These are phyloP conservation scores for Macrocybe gigantea DNA, from an alignment of 768 basidiomycete genomes.

Conservation along the genomic window DNA sequence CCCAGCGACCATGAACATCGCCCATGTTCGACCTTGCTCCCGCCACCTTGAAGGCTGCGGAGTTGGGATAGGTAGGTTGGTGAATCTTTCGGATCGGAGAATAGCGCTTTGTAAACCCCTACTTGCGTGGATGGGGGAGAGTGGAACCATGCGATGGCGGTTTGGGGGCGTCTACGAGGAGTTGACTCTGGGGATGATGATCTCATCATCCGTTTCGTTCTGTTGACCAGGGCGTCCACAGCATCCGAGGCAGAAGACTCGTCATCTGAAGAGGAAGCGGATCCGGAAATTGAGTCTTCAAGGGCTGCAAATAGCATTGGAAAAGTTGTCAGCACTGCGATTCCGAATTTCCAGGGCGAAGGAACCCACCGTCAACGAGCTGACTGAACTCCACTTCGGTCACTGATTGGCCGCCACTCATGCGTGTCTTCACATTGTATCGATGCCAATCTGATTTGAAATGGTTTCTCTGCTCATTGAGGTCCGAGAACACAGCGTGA, in stretches of 20 bases:
- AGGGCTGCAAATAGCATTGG: constrained; percentile 39
- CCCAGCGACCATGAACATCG: constrained; percentile 94
- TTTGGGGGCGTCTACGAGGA: constrained; percentile 33
- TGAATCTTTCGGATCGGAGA: constrained; percentile 44
- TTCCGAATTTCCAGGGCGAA: background rate
- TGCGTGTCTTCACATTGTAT: constrained; percentile 86
- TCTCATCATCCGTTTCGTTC: constrained; percentile 42
- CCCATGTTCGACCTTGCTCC: constrained; percentile 72
- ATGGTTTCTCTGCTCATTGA: constrained; percentile 81
- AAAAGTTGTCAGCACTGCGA: background rate
- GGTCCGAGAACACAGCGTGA: constrained; percentile 59
- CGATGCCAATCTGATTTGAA: constrained; percentile 97
- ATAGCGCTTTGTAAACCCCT: constrained; percentile 77
- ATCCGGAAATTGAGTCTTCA: constrained; percentile 89
- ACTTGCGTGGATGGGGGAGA: constrained; percentile 84
- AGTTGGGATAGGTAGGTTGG: constrained; percentile 55
- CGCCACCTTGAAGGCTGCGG: constrained; percentile 52
- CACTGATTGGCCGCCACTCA: constrained; percentile 58
- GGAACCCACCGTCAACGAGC: constrained; percentile 70
- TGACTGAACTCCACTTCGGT: constrained; percentile 67
- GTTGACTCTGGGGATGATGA: constrained; percentile 39
- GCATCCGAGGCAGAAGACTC: constrained; percentile 56
- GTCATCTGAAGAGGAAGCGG: constrained; percentile 66
- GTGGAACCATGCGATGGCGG: constrained; percentile 88
- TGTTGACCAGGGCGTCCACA: constrained; percentile 61